Evolutionary conservation across 2,329 filamentous ascomycete species (phyloP), one percentile per base, ranked within the genome.

Genomic region (Pestalotiopsis sp.): DNA sequence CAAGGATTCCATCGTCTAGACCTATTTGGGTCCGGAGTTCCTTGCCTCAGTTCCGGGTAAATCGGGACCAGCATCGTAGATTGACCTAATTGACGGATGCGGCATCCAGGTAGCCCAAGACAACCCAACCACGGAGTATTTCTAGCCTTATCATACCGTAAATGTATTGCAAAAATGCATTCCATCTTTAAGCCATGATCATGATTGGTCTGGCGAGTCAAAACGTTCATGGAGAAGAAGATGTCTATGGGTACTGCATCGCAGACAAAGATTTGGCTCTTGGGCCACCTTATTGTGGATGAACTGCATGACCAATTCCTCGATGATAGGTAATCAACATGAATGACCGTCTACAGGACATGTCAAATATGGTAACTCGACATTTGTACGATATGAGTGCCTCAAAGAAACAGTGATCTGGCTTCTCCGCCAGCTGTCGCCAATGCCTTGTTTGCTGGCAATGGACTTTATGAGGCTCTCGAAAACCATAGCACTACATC

Each of bases 31-130:
- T 38, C 31, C 63, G 63, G 63, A 66, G 63, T 45, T 56, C 63
- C 45, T 66, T 66, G 41, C 63, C 63, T 66, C 25, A 66, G 31
- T 66, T 66, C 63, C 63, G 63, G 63, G 45, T 66, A 66, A 66
- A 56, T 56, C n/a, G 49, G 20, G 63, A 17, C 7, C 23, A 39
- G 25, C 6, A 17, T 20, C 59, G 59, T 23, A 36, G 31, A 36
- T 36, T 36, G 31, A 36, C 6, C 31, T 36, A 36, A 36, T 36
- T 36, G 31, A 36, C 38, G 38, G 61, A 49, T 49, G 61, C 38
- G 39, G 61, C 38, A 64, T 64, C 61, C 17, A 27, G 38, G 25
- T 4, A 36, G 57, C 57, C 57, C 57, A 52, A 20, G 45, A 20
- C 45, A 23, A 13, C 17, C 20, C 20, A 59, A 13, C 13, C 12